Conservation (phyloP, 768 basidiomycete species). For the Tulasnella calospora region DNA sequence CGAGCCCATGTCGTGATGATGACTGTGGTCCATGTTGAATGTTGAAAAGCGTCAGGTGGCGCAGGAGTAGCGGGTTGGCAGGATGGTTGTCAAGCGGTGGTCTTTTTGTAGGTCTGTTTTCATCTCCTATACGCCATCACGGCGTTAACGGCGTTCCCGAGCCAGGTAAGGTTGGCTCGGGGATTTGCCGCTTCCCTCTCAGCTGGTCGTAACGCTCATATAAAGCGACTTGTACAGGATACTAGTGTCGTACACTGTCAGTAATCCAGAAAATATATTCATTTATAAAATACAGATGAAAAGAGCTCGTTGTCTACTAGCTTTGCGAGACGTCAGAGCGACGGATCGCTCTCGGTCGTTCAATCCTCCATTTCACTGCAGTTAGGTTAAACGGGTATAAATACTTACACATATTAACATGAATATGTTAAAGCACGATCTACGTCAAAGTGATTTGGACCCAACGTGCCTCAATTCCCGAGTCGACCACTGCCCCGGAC, state of each 20-base stretch:
- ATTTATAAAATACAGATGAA: too few relatives aligned
- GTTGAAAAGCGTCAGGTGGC: background rate
- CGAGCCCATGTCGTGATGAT: conserved; percentile 6
- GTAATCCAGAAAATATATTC: too few relatives aligned
- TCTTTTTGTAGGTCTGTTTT: background rate
- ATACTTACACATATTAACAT: too few relatives aligned
- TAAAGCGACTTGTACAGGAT: background rate
- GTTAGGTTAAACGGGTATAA: too few relatives aligned
- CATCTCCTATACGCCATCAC: background rate
- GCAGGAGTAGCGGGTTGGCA: background rate
- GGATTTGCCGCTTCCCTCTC: background rate
- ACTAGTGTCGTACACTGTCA: background rate
- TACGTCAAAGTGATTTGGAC: too few relatives aligned
- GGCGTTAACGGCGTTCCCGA: conserved; percentile 6
- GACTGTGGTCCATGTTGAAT: background rate
- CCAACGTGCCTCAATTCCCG: too few relatives aligned
- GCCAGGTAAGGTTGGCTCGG: background rate
- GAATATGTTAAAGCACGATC: too few relatives aligned
- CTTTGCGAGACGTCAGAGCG: too few relatives aligned
- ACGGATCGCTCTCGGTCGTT: too few relatives aligned
- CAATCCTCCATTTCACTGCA: too few relatives aligned
- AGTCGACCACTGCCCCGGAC: too few relatives aligned
- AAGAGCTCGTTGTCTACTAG: too few relatives aligned
- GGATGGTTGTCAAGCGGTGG: background rate
- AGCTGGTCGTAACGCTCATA: background rate